Percentiles rank a stretch among this genome's conserved stretches.
These are phyloP conservation scores for Metschnikowia chrysomelidarum DNA, from an alignment of 805 yeast genomes.

Conservation along the genomic window DNA sequence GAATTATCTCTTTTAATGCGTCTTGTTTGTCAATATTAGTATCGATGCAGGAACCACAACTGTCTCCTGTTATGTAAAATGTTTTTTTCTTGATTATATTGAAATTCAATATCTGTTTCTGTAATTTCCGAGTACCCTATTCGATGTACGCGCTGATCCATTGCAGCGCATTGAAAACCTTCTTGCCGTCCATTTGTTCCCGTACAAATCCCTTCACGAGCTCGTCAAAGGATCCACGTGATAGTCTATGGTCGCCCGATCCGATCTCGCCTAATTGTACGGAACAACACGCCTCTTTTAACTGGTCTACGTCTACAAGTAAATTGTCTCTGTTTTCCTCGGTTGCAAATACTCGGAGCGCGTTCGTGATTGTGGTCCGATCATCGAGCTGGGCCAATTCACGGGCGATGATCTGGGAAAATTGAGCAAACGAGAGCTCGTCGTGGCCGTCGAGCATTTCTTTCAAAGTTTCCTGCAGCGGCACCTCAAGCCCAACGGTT, in stretches of 20 bases:
- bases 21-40: no score
- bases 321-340: conserved; percentile 32
- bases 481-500: conserved; percentile 49
- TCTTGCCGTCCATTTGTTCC: conserved; percentile 56
- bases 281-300: conserved; percentile 47
- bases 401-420: conserved; percentile 58
- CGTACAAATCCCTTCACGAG: conserved; percentile 56
- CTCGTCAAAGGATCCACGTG: conserved; percentile 45
- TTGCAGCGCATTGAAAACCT: conserved; percentile 56
- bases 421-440: conserved; percentile 61
- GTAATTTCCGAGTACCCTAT: conserved; percentile 16
- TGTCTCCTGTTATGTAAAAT: no score
- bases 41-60: no score
- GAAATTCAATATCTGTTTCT: no score
- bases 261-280: conserved; percentile 47
- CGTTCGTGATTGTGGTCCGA: conserved; percentile 51
- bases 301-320: conserved; percentile 46
- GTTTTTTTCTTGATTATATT: no score
- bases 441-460: conserved; percentile 50
- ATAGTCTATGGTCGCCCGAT: conserved; percentile 44
- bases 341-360: conserved; percentile 54
- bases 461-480: conserved; percentile 41
- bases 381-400: conserved; percentile 51
- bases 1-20: no score
- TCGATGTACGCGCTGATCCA: conserved; percentile 57